Base-by-base conservation (phyloP, 495 filamentous ascomycete species). In the Penicillium bialowiezense region DNA sequence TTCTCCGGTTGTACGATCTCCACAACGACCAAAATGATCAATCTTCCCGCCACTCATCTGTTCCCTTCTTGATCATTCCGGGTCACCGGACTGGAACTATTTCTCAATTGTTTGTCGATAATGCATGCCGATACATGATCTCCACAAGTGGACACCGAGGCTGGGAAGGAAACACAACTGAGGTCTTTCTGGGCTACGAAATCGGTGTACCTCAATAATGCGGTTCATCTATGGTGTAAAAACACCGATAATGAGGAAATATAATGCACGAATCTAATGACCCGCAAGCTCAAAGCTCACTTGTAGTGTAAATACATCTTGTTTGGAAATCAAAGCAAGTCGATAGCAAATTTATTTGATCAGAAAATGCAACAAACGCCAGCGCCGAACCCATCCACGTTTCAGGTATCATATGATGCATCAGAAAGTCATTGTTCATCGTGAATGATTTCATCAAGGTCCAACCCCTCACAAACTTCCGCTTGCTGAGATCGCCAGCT, bases 31-130 rank as follows among this genome's bases (percentile, higher is more conserved):
- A 79, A 55, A 67, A 90, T 39, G 68, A 84, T 48, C 65, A 78
- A 52, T 64, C 73, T 0, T 72, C 77, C 41, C 87, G 85, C 44
- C 87, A 90, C 60, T 87, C 88, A 8, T 85, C 86, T 7, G 90
- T 95, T 12, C 93, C 95, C 0, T 98, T 96, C 62, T 77, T 95
- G 23, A 96, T 98, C 58, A 83, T 98, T 24, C 93, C 93, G 1
- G 93, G 93, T 2, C 93, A 96, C 52, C 87, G 88, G 14, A 91
- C 91, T 3, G 93, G 95, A 39, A 90, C 96, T 20, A 91, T 96
- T 37, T 89, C 86, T 0, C 78, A 80, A 50, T 65, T 96, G 20
- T 90, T 90, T 59, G 75, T 95, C 40, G 93, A 98, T 64, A 87
- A 89, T 21, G 90, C 89, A 0, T 93, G 89, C 56, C 77, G 84